Evolutionary conservation across 345 rosid species (phyloP), one percentile per base, ranked within the genome.

Genomic region (Psidium friedrichsthalianum): DNA sequence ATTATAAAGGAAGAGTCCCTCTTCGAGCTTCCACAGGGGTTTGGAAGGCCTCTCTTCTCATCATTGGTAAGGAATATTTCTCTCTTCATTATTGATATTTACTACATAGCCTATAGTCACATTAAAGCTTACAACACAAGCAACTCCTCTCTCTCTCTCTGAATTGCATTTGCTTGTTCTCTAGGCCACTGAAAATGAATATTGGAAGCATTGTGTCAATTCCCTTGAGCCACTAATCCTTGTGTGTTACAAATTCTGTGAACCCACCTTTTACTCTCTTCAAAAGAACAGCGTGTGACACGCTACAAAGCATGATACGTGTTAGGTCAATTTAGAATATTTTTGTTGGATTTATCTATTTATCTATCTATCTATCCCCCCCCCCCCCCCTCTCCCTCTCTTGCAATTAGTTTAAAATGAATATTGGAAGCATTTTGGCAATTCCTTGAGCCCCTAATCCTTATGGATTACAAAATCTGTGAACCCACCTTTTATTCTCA

Each of bases 41-140:
- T 42, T 94, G 97, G 97, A 92, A 87, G 87, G 94, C 97, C 83
- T 89, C 95, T 29, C 90, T 92, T 85, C 92, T 93, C 86, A 93
- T 94, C 83, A 90, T 94, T 32, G 92, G 97, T 94, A 87, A 88
- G 89, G 54, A 57, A 69, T 69, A 32, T 18, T 22, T 69, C 51
- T n/a, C 89, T 91, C 85, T 93, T 93, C 84, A 88, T 94, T 78
- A 88, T 93, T 29, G 91, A 69, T 69, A 69, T 69, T 32, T 69
- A 64, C 78, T 16, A 8, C 32, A 1, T 11, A 18, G 47, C 13
- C 13, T 69, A 32, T 32, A 18, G 13, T 24, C 78, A 36, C 44
- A 32, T 16, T 69, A 69, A 69, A 69, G 78, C 78, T 69, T 69
- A 32, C 44, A 32, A 64, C 78, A 32, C 47, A 69, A 32, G 47